A percentile compares a stretch with the other conserved stretches of the same genome.
Evolutionary conservation across 2,329 filamentous ascomycete species (phyloP).

Genomic region (Neobulgaria alba): DNA sequence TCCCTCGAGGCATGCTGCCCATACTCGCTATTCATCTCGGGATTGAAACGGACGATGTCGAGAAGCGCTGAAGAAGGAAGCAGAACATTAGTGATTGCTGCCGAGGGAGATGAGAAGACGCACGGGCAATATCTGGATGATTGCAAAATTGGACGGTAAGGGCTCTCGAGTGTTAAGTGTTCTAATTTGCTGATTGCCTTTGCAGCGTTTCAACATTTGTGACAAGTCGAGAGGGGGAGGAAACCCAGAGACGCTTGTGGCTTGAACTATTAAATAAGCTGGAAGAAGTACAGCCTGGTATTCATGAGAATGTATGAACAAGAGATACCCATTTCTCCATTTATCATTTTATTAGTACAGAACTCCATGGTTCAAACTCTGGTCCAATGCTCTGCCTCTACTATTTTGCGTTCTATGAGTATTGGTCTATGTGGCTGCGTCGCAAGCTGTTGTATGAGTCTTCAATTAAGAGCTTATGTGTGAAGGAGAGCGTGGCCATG

Average conservation of each 20-base stretch:
- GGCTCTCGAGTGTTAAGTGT: background rate
- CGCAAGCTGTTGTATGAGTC: no score
- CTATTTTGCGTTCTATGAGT: no score
- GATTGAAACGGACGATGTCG: conserved; percentile 12
- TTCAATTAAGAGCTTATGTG: no score
- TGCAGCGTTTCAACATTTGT: conserved; percentile 8
- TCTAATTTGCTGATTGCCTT: background rate
- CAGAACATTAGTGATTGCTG: conserved; percentile 27
- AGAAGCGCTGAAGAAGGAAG: conserved; percentile 27
- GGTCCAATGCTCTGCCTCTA: no score
- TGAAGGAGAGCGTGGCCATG: no score
- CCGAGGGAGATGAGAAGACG: conserved; percentile 21
- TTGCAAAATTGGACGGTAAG: conserved; percentile 14
- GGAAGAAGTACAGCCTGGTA: conserved; percentile 9
- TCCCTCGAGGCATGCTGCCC: conserved; percentile 11
- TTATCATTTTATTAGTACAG: no score
- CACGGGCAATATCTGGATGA: conserved; percentile 21
- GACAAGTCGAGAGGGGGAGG: conserved; percentile 6
- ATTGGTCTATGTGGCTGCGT: no score
- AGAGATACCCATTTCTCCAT: no score
- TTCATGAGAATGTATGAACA: conserved; percentile 11
- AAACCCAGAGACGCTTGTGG: conserved; percentile 12
- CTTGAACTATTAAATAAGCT: conserved; percentile 17
- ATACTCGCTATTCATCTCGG: background rate
- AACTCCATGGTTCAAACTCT: no score